Evolutionary conservation across 805 yeast genomes (phyloP), one percentile per base, ranked within the genome.

Genomic region (Candida nonsorbophila): DNA sequence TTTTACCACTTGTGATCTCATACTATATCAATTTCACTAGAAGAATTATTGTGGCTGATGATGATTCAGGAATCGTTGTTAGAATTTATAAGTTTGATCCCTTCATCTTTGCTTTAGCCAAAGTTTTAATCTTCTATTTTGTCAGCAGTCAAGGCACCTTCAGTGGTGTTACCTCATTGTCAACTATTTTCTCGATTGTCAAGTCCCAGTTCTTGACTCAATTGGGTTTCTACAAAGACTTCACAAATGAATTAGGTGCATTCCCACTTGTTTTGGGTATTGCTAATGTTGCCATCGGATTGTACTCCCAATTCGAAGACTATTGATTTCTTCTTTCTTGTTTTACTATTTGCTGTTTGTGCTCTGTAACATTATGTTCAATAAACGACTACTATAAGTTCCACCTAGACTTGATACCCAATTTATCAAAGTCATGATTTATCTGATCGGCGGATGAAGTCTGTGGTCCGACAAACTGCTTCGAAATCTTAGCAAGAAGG

Each of bases 11-110:
- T 34, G 18, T 58, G 22, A 41, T 54, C 20, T 67, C 77, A 11
- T 74, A 69, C 53, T 74, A 69, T 53, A 42, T 74, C 42, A 74
- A 74, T 53, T 71, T 72, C 44, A 56, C 77, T 33, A 55, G 62
- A 48, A 55, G 69, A 46, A 51, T 55, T 21, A 49, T 58, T 27
- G 52, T 47, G 15, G 44, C 53, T 30, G 59, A 57, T 38, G 58
- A 51, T 28, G 62, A 54, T 17, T 50, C 47, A 16, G 45, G 53
- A 24, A 40, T 56, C 24, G 47, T 53, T 31, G 53, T 58, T 23
- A 58, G 71, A 51, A 53, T 56, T 32, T 62, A 62, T 47, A 52
- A 45, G 28, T 65, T 49, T 49, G 84, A 77, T 49, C 81, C 83
- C 23, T 63, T 76, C 38, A 54, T 67, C 27, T 74, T 70, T 49